These are phyloP conservation scores for Aspergillus nidulans DNA, from an alignment of 495 filamentous ascomycete species.

Conservation along the genomic window DNA sequence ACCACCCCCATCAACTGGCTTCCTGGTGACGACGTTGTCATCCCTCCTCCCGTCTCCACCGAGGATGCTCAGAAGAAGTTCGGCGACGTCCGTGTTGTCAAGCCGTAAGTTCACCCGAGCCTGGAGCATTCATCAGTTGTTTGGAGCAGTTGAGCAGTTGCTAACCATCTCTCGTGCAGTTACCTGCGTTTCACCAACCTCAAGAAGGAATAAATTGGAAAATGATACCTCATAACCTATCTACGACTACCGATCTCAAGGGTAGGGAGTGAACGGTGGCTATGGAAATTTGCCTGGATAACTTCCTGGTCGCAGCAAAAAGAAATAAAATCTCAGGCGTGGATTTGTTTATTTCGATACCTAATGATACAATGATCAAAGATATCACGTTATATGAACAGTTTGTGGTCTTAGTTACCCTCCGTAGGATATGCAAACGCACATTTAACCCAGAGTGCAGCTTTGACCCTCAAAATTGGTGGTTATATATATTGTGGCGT, in stretches of 20 bases:
- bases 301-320: conserved; percentile 5
- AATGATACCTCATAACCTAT: conserved; percentile 8
- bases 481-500: conserved; percentile 1
- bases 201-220: conserved; percentile 31
- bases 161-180: conserved; percentile 20
- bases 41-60: conserved; percentile 82
- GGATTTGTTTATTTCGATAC: conserved; percentile 20
- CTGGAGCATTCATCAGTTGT: background rate
- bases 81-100: conserved; percentile 85
- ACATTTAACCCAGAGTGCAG: background rate
- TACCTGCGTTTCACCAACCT: conserved; percentile 47
- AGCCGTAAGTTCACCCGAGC: conserved; percentile 82
- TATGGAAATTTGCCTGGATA: conserved; percentile 9
- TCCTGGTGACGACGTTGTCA: conserved; percentile 88
- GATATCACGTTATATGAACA: background rate
- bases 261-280: conserved; percentile 7
- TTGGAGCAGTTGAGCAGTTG: background rate
- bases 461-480: background rate
- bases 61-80: conserved; percentile 87
- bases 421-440: background rate
- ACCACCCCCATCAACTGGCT: conserved; percentile 94
- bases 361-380: conserved; percentile 9
- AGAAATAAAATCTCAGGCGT: conserved; percentile 13
- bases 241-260: conserved; percentile 2
- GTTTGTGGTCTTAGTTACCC: background rate